phyloP scores from a whole-genome alignment of 2,329 filamentous ascomycete species.

The Cladophialophora exuberans region DNA sequence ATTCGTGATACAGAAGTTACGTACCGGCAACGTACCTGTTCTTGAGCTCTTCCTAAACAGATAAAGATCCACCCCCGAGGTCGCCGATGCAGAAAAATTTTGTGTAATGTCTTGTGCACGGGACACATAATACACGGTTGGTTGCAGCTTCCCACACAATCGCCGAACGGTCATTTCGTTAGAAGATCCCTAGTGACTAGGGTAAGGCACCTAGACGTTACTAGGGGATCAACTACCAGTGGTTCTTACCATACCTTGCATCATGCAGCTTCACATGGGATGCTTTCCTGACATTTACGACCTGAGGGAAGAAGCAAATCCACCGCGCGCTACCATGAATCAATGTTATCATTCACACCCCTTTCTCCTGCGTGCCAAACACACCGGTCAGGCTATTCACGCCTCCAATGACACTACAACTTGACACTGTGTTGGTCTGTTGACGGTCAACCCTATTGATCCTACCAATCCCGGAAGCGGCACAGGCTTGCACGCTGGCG shows the following conservation, averaged over 20 bases:
- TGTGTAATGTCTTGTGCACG: too few species aligned
- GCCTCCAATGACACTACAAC: constrained; percentile 1
- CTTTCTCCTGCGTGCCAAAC: constrained; percentile 10
- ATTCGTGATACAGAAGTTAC: too few species aligned
- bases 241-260: too few species aligned
- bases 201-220: too few species aligned
- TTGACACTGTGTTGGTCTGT: not conserved
- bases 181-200: not conserved
- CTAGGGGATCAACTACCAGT: too few species aligned
- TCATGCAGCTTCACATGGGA: not conserved
- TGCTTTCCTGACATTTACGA: not conserved
- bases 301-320: not conserved
- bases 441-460: constrained; percentile 10
- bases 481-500: too few species aligned
- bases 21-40: too few species aligned
- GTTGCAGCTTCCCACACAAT: too few species aligned
- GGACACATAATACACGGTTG: too few species aligned
- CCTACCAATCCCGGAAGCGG: constrained; percentile 14
- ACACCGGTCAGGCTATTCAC: not conserved
- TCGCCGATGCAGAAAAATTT: too few species aligned
- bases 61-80: too few species aligned
- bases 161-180: not conserved
- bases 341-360: not conserved
- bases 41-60: too few species aligned
- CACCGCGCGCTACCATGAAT: not conserved